Evolutionary conservation across 768 basidiomycete species (phyloP).

Genomic region (Polyporus arcularius): DNA sequence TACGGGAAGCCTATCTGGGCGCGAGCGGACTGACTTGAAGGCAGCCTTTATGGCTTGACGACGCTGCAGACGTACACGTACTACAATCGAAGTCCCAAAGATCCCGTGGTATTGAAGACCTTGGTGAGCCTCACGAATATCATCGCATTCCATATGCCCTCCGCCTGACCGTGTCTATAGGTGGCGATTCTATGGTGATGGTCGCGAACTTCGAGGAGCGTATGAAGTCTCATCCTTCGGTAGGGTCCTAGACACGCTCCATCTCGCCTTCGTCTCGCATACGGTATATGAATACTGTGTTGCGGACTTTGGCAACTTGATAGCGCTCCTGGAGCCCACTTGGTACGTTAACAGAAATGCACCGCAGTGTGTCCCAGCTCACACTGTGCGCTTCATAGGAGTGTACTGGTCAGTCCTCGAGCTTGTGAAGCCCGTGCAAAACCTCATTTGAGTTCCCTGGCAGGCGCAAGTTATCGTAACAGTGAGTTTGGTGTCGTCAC

Average conservation of each 20-base stretch:
- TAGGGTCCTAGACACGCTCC: slow-evolving; percentile 25
- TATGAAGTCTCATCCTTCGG: neutral
- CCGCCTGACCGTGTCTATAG: neutral
- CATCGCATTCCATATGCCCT: neutral
- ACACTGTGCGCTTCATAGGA: slow-evolving; percentile 1
- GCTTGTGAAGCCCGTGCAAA: neutral
- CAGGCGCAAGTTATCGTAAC: neutral
- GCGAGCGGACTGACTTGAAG: neutral
- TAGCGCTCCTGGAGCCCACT: neutral
- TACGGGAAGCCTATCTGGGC: too few relatives aligned
- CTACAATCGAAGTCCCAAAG: too few relatives aligned
- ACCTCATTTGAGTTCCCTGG: neutral
- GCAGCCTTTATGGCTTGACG: slow-evolving; percentile 20
- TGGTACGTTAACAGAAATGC: slow-evolving; percentile 4
- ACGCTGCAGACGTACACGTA: slow-evolving; percentile 18
- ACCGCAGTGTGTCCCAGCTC: neutral
- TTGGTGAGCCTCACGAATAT: too few relatives aligned
- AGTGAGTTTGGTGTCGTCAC: neutral
- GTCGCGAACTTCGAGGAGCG: neutral
- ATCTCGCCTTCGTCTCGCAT: slow-evolving; percentile 21
- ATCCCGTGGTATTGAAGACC: too few relatives aligned
- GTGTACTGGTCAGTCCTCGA: slow-evolving; percentile 8
- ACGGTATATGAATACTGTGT: slow-evolving; percentile 17
- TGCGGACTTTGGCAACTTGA: slow-evolving; percentile 1
- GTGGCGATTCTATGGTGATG: neutral